Percentiles rank a stretch among this genome's conserved stretches.
phyloP scores from a whole-genome alignment of 116 monocot species.

The Iris pallida region DNA sequence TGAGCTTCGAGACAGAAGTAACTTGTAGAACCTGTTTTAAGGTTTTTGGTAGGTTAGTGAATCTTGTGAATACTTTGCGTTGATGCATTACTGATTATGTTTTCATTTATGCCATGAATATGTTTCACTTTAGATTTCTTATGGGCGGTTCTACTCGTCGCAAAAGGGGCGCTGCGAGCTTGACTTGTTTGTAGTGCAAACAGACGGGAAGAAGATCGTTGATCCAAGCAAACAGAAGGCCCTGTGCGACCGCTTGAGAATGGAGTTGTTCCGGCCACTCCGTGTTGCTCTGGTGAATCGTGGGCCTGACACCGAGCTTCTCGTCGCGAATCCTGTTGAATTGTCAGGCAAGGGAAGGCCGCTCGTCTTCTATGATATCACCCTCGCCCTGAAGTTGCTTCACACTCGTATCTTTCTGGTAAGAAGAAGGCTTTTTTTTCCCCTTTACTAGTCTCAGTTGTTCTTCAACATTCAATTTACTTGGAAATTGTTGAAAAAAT shows the following conservation, averaged over 20 bases:
- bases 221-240: constrained; percentile 52
- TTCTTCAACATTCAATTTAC: not conserved
- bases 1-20: not conserved
- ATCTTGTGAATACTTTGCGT: not conserved
- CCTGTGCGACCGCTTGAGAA: constrained; percentile 46
- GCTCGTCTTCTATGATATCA: constrained; percentile 74
- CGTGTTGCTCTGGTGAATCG: constrained; percentile 48
- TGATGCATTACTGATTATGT: not conserved
- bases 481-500: no score
- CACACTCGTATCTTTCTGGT: constrained; percentile 63
- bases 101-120: not conserved
- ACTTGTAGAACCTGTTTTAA: not conserved
- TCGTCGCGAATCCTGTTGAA: constrained; percentile 87
- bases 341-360: constrained; percentile 61
- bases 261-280: constrained; percentile 61
- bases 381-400: constrained; percentile 62
- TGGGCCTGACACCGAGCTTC: constrained; percentile 66
- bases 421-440: constrained; percentile 1
- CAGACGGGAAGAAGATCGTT: constrained; percentile 65
- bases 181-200: constrained; percentile 76
- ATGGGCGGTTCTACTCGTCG: constrained; percentile 56
- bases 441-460: not conserved
- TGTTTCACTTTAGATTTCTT: constrained; percentile 45
- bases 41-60: not conserved
- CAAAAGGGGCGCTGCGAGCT: constrained; percentile 40